Conservation (phyloP, 805 yeast species). For the Cyberlindnera americana region DNA sequence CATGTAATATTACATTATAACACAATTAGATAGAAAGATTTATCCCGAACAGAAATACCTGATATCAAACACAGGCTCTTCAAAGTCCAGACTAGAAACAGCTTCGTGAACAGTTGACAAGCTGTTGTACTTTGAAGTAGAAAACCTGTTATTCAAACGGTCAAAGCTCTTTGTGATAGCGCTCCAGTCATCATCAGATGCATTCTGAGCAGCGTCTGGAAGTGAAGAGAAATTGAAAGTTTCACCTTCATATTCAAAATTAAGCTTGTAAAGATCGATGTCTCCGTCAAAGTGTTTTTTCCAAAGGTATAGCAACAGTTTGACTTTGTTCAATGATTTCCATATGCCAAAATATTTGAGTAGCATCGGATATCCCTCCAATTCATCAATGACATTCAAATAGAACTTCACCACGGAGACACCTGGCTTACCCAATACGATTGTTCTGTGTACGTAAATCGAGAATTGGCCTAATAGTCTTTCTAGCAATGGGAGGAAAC, state of each 20-base stretch:
- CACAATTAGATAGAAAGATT: background rate
- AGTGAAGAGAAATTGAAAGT: conserved; percentile 13
- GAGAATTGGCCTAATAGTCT: conserved; percentile 9
- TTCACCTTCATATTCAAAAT: conserved; percentile 14
- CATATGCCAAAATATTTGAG: conserved; percentile 20
- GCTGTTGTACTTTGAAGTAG: conserved; percentile 10
- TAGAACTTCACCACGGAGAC: conserved; percentile 15
- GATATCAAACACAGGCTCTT: conserved; percentile 18
- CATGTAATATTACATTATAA: no score
- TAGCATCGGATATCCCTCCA: conserved; percentile 18
- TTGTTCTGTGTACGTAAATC: conserved; percentile 12
- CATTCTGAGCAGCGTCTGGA: conserved; percentile 7
- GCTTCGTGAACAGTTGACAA: conserved; percentile 12
- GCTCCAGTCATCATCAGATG: conserved; percentile 9
- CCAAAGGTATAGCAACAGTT: conserved; percentile 15
- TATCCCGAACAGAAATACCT: conserved; percentile 11
- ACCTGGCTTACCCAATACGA: conserved; percentile 6
- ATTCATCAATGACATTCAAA: conserved; percentile 18
- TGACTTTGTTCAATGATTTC: conserved; percentile 16
- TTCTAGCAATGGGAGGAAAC: conserved; percentile 16
- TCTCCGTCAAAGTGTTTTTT: conserved; percentile 16
- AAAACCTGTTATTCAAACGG: conserved; percentile 16
- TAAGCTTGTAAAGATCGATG: conserved; percentile 10
- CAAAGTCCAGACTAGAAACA: conserved; percentile 15
- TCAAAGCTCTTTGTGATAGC: conserved; percentile 13